Evolutionary conservation across 768 basidiomycete genomes (phyloP).

Genomic region (Boletus edulis): DNA sequence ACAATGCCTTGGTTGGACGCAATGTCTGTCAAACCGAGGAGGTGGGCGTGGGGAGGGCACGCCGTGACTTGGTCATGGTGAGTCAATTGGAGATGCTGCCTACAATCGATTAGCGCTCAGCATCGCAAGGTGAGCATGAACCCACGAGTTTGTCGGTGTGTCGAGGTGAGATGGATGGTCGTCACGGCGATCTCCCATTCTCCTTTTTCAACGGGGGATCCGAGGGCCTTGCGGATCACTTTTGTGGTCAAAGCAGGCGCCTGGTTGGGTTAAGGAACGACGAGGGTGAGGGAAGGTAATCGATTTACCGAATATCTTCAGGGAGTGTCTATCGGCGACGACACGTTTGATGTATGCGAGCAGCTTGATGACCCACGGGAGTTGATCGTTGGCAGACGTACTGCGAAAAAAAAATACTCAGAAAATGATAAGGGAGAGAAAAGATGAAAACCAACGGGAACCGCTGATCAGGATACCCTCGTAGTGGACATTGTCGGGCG

Average conservation of each 20-base stretch:
- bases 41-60: conserved; percentile 48
- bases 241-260: conserved; percentile 92
- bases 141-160: conserved; percentile 43
- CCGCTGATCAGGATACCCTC: conserved; percentile 79
- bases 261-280: conserved; percentile 31
- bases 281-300: not conserved
- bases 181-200: conserved; percentile 91
- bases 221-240: conserved; percentile 69
- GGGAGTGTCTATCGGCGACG: conserved; percentile 18
- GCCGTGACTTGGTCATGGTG: conserved; percentile 84
- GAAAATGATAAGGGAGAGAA: too few relatives aligned
- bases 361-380: conserved; percentile 74
- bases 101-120: too few relatives aligned
- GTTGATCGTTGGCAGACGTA: conserved; percentile 67
- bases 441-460: conserved; percentile 54
- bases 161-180: conserved; percentile 57
- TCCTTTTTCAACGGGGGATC: conserved; percentile 48
- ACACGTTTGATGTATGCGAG: conserved; percentile 54
- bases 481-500: conserved; percentile 49
- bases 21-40: conserved; percentile 62
- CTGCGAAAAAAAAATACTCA: conserved; percentile 31
- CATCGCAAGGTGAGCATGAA: too few relatives aligned
- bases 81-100: conserved; percentile 78
- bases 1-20: conserved; percentile 76
- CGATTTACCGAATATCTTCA: conserved; percentile 38